These are phyloP conservation scores for Bonia amplexicaulis DNA, from an alignment of 176 grass and related monocot species.

Conservation along the genomic window DNA sequence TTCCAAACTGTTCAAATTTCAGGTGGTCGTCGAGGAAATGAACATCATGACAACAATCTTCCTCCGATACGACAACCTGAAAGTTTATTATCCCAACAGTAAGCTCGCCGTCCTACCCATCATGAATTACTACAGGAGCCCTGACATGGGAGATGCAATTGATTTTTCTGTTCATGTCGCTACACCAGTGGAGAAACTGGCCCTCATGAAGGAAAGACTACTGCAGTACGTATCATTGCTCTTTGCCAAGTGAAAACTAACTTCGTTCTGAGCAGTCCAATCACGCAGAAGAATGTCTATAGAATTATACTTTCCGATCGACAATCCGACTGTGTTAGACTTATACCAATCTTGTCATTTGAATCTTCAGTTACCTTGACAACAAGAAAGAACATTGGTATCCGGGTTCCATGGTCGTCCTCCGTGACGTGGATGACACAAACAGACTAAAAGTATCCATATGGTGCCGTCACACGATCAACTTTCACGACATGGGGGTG, in stretches of 20 bases:
- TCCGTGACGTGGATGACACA: constrained; percentile 70
- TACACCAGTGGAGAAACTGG: constrained; percentile 71
- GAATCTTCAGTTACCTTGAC: constrained; percentile 59
- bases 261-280: neutral
- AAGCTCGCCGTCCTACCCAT: constrained; percentile 63
- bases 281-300: neutral
- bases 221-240: constrained; percentile 44
- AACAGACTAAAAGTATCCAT: constrained; percentile 77
- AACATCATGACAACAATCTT: constrained; percentile 95
- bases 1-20: constrained; percentile 10
- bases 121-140: constrained; percentile 87
- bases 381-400: constrained; percentile 98
- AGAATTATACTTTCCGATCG: neutral
- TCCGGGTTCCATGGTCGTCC: constrained; percentile 61
- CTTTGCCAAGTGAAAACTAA: neutral
- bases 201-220: constrained; percentile 84
- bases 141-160: constrained; percentile 87
- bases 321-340: neutral
- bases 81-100: constrained; percentile 82
- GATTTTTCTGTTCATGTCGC: constrained; percentile 76
- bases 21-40: constrained; percentile 98
- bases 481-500: constrained; percentile 81
- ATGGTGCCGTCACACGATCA: constrained; percentile 88
- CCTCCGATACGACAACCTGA: constrained; percentile 89
- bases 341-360: neutral